Evolutionary conservation across 495 filamentous ascomycete genomes (phyloP), one percentile per base, ranked within the genome.

Genomic region (Massariosphaeria phaeospora): DNA sequence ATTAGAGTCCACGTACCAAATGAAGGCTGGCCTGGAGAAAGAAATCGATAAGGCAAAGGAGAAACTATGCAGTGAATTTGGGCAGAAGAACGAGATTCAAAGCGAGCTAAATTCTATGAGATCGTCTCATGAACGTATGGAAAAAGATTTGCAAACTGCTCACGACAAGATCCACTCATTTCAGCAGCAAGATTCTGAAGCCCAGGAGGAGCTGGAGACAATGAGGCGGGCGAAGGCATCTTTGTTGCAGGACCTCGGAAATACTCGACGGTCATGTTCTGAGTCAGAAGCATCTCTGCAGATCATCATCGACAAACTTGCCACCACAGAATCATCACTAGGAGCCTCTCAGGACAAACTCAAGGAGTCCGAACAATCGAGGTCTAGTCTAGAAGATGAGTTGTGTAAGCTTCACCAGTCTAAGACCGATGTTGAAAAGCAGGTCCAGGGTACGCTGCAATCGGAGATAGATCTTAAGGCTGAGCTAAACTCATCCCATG

Each of bases 81-180:
- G 48, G 7, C 23, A 18, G 17, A 57, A 18, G 23, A 26, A 15
- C 18, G 21, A 41, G 8, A 8, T 63, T 10, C 48, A 50, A 23
- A 17, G 43, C 21, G 59, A 58, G 31, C 6, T 58, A 13, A 21
- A 42, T 7, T 52, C 54, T 43, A 26, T 62, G 27, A 30, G 35
- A 15, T 24, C 18, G 13, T 11, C 35, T 15, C 53, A 46, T 15
- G 9, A 17, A 2, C 33, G 39, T 24, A 26, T 62, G 30, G 47
- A 57, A 18, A 38, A 45, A 5, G 50, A 58, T 13, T 20, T 63
- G n/a, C 36, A 57, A 25, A 29, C 25, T 1, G 48, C 53, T 9
- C 58, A 42, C n/a, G 25, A 6, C n/a, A 50, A 34, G 24, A 61
- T 61, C 17, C 13, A 49, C 18, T 21, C 47, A 3, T 21, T 52